These are phyloP conservation scores for Yamadazyma tumulicola DNA, from an alignment of 805 yeast species.

Conservation along the genomic window DNA sequence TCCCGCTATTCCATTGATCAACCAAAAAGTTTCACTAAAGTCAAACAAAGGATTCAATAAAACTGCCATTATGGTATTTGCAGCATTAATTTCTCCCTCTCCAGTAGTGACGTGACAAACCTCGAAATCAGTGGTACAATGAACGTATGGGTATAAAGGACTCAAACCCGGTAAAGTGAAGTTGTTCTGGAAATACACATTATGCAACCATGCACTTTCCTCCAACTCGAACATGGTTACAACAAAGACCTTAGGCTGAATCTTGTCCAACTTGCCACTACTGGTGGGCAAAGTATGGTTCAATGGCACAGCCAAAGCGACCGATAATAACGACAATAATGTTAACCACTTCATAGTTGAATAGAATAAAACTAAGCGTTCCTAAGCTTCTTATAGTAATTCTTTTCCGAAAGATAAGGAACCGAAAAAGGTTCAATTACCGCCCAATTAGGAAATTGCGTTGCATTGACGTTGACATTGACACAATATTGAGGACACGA, in stretches of 20 bases:
- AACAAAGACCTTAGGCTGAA: conserved; percentile 53
- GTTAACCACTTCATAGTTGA: too few species aligned
- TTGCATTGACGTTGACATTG: neutral
- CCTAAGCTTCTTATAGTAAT: too few species aligned
- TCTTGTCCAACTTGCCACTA: conserved; percentile 1
- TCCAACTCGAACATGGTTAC: conserved; percentile 56
- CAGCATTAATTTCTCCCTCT: conserved; percentile 68
- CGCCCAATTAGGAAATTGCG: too few species aligned
- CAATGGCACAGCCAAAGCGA: too few species aligned
- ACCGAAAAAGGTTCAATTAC: too few species aligned
- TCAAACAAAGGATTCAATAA: conserved; percentile 53
- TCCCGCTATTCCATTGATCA: conserved; percentile 66
- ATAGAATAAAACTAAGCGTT: too few species aligned
- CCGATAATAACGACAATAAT: too few species aligned
- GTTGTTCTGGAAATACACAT: conserved; percentile 47
- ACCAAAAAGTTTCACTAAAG: conserved; percentile 55
- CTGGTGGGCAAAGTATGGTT: neutral
- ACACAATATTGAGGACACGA: too few species aligned
- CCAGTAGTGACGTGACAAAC: conserved; percentile 66
- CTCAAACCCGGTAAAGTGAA: conserved; percentile 65
- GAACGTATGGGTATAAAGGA: conserved; percentile 53
- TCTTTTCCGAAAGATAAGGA: too few species aligned
- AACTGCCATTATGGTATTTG: conserved; percentile 54
- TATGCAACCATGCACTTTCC: conserved; percentile 49
- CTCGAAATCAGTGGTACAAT: conserved; percentile 47